Percentiles rank a stretch among this genome's conserved stretches.
These are phyloP conservation scores for Sistotremastrum niveocremeum DNA, from an alignment of 768 basidiomycete genomes.

Conservation along the genomic window DNA sequence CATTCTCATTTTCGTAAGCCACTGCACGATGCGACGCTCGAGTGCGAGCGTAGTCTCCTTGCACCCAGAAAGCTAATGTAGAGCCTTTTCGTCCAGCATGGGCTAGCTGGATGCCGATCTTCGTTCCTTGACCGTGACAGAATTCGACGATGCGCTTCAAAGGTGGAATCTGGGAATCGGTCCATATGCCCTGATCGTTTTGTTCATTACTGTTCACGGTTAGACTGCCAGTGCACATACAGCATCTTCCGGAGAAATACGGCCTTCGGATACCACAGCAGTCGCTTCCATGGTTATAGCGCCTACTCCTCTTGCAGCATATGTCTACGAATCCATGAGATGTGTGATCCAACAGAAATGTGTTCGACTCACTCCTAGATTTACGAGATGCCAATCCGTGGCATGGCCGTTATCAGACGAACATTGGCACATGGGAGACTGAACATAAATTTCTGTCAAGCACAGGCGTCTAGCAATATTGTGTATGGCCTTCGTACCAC, in stretches of 20 bases:
- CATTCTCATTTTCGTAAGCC: slow-evolving; percentile 37
- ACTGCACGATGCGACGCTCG: slow-evolving; percentile 18
- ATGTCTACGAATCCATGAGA: slow-evolving; percentile 22
- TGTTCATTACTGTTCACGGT: not conserved
- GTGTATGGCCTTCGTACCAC: slow-evolving; percentile 28
- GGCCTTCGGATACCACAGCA: slow-evolving; percentile 57
- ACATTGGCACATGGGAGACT: slow-evolving; percentile 81
- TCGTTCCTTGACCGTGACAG: slow-evolving; percentile 51
- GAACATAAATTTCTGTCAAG: not conserved
- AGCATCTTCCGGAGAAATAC: slow-evolving; percentile 64
- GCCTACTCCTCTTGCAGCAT: slow-evolving; percentile 59
- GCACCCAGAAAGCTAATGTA: slow-evolving; percentile 57
- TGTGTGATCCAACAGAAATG: not conserved
- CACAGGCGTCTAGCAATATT: not conserved
- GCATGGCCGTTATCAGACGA: slow-evolving; percentile 59
- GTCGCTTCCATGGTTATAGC: slow-evolving; percentile 66
- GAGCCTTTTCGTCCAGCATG: slow-evolving; percentile 68
- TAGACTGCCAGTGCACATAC: slow-evolving; percentile 20
- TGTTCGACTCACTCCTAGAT: slow-evolving; percentile 39
- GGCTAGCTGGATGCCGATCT: slow-evolving; percentile 67
- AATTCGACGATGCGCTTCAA: slow-evolving; percentile 64
- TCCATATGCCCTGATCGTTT: slow-evolving; percentile 46
- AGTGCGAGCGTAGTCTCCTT: slow-evolving; percentile 20
- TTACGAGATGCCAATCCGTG: slow-evolving; percentile 76
- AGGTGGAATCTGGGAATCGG: slow-evolving; percentile 58